Evolutionary conservation across 345 rosid species (phyloP), one percentile per base, ranked within the genome.

Genomic region (Eucalyptus coolabah): DNA sequence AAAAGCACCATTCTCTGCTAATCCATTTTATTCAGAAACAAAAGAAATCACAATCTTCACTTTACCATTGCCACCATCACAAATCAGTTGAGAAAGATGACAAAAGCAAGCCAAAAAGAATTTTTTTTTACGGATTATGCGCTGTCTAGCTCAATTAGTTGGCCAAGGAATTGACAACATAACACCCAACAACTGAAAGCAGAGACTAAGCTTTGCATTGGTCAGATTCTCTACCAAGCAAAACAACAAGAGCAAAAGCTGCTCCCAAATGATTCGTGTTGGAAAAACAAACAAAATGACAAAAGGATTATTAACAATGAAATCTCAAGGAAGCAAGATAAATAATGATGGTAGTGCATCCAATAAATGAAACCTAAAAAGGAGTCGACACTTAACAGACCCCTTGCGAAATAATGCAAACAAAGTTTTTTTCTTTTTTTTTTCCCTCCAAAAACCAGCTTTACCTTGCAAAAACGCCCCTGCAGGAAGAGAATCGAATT

Each of bases 401-500:
- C 12, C 28, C 88, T 53, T 53, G 40, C 26, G 34, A 54, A 28
- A 32, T 53, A 87, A 87, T 87, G 88, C 53, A 1, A 51, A 34
- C 28, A 32, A 26, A 21, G 12, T 44, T 34, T 86, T 37, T 59
- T 12, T 26, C 5, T 42, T 32, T 86, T 37, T 60, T 13, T 30
- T 12, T 19, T 0, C 59, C 59, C 28, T 86, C 47, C 18, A 37
- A 54, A 14, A 50, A 90, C 91, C 88, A 47, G 88, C 93, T 91
- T 89, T 82, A 88, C 44, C 44, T 49, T 44, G 56, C 67, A 16
- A 89, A 89, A 89, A 91, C 49, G 89, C 90, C 89, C 88, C 89
- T 72, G 94, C 90, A 53, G 97, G 96, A 90, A 92, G 94, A 86
- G 92, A 92, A 87, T 96, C 97, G 88, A 98, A 98, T 88, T 94